These are phyloP conservation scores for Talaromyces sp. DNA, from an alignment of 2,329 filamentous ascomycete genomes.

Conservation along the genomic window DNA sequence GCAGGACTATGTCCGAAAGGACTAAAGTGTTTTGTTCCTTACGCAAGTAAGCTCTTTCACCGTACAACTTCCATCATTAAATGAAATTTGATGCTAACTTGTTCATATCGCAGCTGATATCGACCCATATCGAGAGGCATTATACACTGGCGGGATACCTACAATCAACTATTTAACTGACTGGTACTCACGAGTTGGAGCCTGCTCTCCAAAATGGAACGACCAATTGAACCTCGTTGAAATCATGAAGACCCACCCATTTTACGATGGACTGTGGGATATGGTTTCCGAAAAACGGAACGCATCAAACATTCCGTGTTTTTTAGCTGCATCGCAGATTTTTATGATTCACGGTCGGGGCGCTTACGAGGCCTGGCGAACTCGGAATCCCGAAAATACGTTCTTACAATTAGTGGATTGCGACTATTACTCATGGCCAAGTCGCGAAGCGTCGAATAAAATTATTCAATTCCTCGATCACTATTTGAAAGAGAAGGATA, in stretches of 20 bases:
- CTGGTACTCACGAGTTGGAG: not conserved
- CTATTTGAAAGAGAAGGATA: not conserved
- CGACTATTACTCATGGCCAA: not conserved
- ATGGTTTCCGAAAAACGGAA: not conserved
- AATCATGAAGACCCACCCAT: not conserved
- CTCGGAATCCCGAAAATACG: not conserved
- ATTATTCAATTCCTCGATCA: not conserved
- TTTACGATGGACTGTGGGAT: not conserved
- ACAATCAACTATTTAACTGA: not conserved
- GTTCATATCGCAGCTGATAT: not conserved
- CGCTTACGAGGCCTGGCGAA: not conserved
- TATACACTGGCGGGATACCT: not conserved
- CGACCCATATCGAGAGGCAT: not conserved
- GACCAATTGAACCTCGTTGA: not conserved
- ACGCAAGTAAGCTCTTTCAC: constrained; percentile 1
- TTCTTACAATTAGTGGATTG: not conserved
- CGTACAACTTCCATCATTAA: not conserved
- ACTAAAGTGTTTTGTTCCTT: not conserved
- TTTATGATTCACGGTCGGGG: not conserved
- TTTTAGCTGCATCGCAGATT: not conserved
- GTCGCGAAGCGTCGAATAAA: not conserved
- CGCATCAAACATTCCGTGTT: not conserved
- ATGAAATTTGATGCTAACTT: too few species aligned
- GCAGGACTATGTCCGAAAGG: not conserved
- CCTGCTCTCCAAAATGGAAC: not conserved